Conservation (phyloP, 768 basidiomycete species). For the Russula olivacea region DNA sequence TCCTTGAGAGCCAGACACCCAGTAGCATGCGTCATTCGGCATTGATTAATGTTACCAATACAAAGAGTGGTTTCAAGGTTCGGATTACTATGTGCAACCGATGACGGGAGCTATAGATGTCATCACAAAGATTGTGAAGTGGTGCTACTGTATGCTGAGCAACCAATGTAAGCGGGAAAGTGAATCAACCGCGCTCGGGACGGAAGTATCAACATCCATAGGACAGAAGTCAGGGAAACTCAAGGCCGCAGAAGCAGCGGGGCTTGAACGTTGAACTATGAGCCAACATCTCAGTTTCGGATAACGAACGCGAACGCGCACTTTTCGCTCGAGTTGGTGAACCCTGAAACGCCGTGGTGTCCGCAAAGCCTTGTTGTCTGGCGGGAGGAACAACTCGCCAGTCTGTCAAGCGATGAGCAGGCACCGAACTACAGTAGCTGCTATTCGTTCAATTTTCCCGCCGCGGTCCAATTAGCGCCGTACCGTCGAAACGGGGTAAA, state of each 20-base stretch:
- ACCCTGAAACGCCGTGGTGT: background rate
- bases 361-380: background rate
- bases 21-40: background rate
- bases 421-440: too few relatives aligned
- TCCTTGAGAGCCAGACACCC: too few relatives aligned
- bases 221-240: background rate
- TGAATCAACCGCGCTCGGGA: background rate
- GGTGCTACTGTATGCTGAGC: too few relatives aligned
- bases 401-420: background rate
- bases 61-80: too few relatives aligned
- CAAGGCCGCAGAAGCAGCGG: background rate
- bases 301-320: conserved; percentile 1
- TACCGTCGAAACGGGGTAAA: too few relatives aligned
- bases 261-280: too few relatives aligned
- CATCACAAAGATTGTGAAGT: background rate
- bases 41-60: background rate
- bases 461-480: conserved; percentile 8
- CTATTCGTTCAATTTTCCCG: background rate
- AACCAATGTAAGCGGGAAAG: background rate
- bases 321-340: background rate
- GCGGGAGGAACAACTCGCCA: background rate
- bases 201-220: background rate
- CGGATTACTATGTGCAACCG: background rate
- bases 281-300: too few relatives aligned
- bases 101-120: background rate